A percentile compares a stretch with the other conserved stretches of the same genome.
phyloP scores from a whole-genome alignment of 176 grass and related monocot species.

The Saccharum spontaneum region DNA sequence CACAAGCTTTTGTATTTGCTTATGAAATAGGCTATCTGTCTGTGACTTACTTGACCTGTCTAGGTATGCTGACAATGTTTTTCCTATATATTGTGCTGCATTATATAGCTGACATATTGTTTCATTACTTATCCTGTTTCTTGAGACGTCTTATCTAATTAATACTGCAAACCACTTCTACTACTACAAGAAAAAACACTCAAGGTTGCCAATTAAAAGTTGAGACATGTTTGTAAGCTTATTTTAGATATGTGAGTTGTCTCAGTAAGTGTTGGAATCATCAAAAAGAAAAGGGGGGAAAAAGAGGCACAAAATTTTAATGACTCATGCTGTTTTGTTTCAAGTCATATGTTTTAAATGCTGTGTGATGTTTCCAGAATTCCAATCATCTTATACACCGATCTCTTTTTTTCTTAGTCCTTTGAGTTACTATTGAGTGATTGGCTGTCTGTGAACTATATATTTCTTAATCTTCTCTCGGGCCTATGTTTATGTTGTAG shows the following conservation, averaged over 20 bases:
- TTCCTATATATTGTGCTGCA: too few species aligned
- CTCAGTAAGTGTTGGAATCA: neutral
- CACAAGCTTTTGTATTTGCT: neutral
- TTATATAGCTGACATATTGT: neutral
- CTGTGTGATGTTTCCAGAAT: too few species aligned
- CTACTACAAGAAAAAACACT: neutral
- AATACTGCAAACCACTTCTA: neutral
- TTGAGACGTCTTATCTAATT: neutral
- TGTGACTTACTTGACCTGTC: neutral
- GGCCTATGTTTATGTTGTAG: neutral
- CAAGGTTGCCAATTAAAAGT: neutral
- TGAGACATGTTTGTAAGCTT: neutral
- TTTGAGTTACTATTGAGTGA: too few species aligned
- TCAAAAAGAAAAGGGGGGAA: neutral
- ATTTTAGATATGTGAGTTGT: too few species aligned
- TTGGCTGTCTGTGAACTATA: too few species aligned
- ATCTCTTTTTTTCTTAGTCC: too few species aligned
- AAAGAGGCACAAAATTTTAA: neutral
- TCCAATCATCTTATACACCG: too few species aligned
- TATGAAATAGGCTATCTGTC: neutral
- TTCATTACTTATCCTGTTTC: neutral
- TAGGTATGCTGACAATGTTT: too few species aligned
- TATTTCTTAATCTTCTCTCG: neutral
- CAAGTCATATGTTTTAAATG: too few species aligned
- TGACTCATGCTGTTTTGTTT: too few species aligned